Conservation (phyloP, 495 filamentous ascomycete species). For the Aspergillus coremiiformis region DNA sequence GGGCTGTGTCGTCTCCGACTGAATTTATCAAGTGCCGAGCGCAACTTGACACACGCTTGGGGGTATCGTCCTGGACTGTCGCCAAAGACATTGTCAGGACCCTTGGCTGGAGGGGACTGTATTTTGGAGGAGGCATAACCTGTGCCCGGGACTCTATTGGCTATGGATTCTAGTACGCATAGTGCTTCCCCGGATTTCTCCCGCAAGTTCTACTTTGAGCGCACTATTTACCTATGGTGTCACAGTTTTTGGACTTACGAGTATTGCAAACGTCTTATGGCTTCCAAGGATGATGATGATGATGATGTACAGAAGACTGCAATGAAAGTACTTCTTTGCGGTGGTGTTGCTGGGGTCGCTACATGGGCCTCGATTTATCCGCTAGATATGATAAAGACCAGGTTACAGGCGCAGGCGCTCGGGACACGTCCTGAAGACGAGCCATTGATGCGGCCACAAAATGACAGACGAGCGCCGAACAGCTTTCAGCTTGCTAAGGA, state of each 20-base stretch:
- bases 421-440: constrained; percentile 27
- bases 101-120: constrained; percentile 65
- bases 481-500: constrained; percentile 55
- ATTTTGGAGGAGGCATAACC: constrained; percentile 70
- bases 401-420: constrained; percentile 63
- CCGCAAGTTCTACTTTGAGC: constrained; percentile 1
- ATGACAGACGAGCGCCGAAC: constrained; percentile 29
- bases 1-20: constrained; percentile 72
- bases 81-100: constrained; percentile 50
- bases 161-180: constrained; percentile 78
- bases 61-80: constrained; percentile 51
- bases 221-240: constrained; percentile 7
- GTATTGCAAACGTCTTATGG: constrained; percentile 51
- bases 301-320: constrained; percentile 41
- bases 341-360: constrained; percentile 74
- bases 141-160: constrained; percentile 75
- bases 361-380: constrained; percentile 87
- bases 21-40: constrained; percentile 83
- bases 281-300: constrained; percentile 28
- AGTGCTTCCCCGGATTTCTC: constrained; percentile 9
- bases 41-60: constrained; percentile 46
- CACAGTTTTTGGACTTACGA: constrained; percentile 79
- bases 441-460: constrained; percentile 12
- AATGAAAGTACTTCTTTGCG: constrained; percentile 65
- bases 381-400: constrained; percentile 81